These are phyloP conservation scores for Perkinsus olseni DNA, from an alignment of 169 alveolate genomes.

Conservation along the genomic window DNA sequence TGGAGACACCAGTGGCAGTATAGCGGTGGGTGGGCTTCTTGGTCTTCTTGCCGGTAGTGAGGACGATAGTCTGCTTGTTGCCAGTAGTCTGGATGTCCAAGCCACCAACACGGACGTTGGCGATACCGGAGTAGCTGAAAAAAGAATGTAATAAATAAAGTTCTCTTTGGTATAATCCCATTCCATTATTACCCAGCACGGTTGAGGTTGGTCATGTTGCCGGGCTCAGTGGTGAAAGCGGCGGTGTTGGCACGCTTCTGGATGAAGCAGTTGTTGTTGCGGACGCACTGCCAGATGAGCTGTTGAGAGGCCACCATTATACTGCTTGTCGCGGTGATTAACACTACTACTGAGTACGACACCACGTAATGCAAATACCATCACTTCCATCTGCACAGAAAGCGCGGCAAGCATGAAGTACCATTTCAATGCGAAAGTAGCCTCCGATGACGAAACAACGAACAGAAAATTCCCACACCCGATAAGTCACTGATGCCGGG, in stretches of 20 bases:
- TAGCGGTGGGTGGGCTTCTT: background rate
- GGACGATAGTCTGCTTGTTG: constrained; percentile 1
- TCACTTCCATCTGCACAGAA: background rate
- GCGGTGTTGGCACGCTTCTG: constrained; percentile 4
- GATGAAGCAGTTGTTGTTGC: background rate
- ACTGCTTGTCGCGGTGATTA: background rate
- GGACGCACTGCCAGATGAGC: background rate
- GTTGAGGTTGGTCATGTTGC: constrained; percentile 1
- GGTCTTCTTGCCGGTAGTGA: background rate
- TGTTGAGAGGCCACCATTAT: background rate
- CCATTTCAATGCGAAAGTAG: too few relatives aligned
- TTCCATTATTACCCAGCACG: background rate
- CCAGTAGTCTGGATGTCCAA: background rate
- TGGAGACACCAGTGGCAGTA: background rate
- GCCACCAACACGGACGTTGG: background rate
- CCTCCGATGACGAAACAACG: too few relatives aligned
- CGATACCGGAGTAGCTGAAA: background rate
- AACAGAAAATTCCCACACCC: background rate
- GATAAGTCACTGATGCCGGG: background rate
- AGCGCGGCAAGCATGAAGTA: background rate
- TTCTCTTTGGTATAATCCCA: too few relatives aligned
- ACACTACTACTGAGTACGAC: background rate
- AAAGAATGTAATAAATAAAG: too few relatives aligned
- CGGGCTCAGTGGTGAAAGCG: background rate
- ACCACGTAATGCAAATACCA: background rate